Evolutionary conservation across 2,329 filamentous ascomycete genomes (phyloP), one percentile per base, ranked within the genome.

Genomic region (Diaporthe batatas): DNA sequence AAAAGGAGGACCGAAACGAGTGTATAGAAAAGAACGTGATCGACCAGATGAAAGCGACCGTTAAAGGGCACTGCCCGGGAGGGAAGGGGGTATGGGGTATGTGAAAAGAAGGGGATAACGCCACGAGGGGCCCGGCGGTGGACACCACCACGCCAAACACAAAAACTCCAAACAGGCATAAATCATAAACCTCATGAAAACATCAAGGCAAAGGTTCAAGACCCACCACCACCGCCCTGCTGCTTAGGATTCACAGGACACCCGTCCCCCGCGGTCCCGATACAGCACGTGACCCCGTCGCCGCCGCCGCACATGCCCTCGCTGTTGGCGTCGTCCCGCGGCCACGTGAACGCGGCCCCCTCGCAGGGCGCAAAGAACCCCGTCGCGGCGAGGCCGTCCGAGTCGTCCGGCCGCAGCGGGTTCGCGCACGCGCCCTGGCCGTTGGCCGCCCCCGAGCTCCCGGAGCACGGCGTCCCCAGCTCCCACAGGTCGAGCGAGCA

Each of bases 271-370:
- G 6, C 25, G 2, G 65, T 49, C 11, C 73, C 73, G 16, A 74
- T 34, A 36, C 73, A 74, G 57, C 73, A 74, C 12, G 73, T 74
- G 18, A 72, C 70, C 64, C 51, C 23, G 6, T 58, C 73, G 1
- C 51, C 23, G 6, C 58, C 73, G 32, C 8, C n/a, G 49, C 36
- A 39, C 73, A 74, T n/a, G 25, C 67, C 73, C 49, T 74, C 58
- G 18, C 51, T 59, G 58, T 74, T 74, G 6, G 73, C 70, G 54
- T 62, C 47, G 53, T 74, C 73, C 21, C 49, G 62, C 47, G 73
- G 70, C 51, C 54, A 74, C 21, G 73, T 72, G 44, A 72, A 74
- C 6, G 73, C 73, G 34, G 71, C 71, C 44, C 73, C 73, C 57
- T 68, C 57, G 44, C 73, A 74, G 23, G 73, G 70, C 1, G 25